phyloP scores from a whole-genome alignment of 441 rosid genomes.

The Theobroma grandiflorum region DNA sequence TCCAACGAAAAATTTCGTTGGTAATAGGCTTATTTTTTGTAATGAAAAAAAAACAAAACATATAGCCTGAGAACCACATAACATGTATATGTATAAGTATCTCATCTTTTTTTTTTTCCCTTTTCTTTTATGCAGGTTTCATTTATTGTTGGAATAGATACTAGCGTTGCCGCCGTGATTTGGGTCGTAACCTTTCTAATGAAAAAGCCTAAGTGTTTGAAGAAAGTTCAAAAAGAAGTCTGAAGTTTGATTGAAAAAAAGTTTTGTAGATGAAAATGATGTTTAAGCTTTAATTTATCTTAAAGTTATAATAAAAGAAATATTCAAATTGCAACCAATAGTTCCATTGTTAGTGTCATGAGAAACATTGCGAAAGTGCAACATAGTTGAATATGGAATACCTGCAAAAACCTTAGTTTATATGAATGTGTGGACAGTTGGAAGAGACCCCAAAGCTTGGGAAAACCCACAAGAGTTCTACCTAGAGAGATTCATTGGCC shows the following conservation, averaged over 20 bases:
- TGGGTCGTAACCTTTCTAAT: conserved; percentile 13
- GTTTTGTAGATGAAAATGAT: conserved; percentile 49
- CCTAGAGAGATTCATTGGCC: conserved; percentile 48
- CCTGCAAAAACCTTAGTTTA: conserved; percentile 42
- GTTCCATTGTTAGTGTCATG: conserved; percentile 45
- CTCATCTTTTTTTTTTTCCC: neutral
- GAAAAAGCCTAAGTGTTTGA: conserved; percentile 27
- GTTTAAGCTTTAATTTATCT: conserved; percentile 32
- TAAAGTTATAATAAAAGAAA: conserved; percentile 25
- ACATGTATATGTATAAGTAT: too few species aligned
- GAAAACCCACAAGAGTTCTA: conserved; percentile 43
- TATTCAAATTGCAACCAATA: conserved; percentile 43
- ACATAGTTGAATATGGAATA: conserved; percentile 42
- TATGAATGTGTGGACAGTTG: conserved; percentile 51
- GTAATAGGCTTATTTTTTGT: too few species aligned
- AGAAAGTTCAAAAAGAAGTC: conserved; percentile 30
- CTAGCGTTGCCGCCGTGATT: too few species aligned
- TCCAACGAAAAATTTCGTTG: too few species aligned
- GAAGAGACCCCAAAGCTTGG: conserved; percentile 53
- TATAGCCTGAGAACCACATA: too few species aligned
- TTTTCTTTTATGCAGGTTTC: neutral
- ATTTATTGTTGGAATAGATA: conserved; percentile 1
- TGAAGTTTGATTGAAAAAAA: conserved; percentile 27
- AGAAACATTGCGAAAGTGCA: conserved; percentile 41
- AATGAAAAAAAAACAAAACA: too few species aligned